Evolutionary conservation across 179 eudicot species (phyloP).

Genomic region (Dionaea muscipula): DNA sequence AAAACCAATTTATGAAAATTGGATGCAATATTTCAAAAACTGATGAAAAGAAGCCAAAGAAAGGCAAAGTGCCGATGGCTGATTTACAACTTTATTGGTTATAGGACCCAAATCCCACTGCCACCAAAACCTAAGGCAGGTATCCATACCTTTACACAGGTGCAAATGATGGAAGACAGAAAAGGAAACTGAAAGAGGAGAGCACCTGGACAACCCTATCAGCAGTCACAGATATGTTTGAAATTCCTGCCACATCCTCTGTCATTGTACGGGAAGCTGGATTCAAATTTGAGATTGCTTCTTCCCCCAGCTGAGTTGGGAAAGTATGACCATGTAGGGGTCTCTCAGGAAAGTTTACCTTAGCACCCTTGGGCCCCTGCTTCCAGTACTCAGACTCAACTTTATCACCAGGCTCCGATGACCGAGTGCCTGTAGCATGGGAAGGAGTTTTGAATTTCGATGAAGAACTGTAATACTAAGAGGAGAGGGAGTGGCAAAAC

Average conservation of each 20-base stretch:
- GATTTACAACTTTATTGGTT: too few species aligned
- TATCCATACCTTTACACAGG: too few species aligned
- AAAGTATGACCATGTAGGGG: constrained; percentile 23
- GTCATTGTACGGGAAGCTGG: constrained; percentile 20
- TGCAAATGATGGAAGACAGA: neutral
- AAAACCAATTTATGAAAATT: too few species aligned
- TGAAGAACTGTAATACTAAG: constrained; percentile 8
- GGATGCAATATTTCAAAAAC: too few species aligned
- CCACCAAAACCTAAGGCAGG: too few species aligned
- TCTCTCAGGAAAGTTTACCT: constrained; percentile 26
- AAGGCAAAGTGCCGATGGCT: too few species aligned
- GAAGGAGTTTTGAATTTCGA: constrained; percentile 13
- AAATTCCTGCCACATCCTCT: constrained; percentile 33
- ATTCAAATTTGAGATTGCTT: constrained; percentile 16
- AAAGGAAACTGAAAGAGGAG: neutral
- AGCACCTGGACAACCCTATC: constrained; percentile 45
- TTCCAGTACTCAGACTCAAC: constrained; percentile 44
- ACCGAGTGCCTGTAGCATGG: constrained; percentile 16
- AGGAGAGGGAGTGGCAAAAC: constrained; percentile 16
- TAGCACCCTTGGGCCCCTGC: constrained; percentile 28
- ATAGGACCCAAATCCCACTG: too few species aligned
- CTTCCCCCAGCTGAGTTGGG: constrained; percentile 25
- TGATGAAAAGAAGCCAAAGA: too few species aligned
- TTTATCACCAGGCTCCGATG: constrained; percentile 27
- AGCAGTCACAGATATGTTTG: constrained; percentile 19